phyloP scores from a whole-genome alignment of 345 rosid genomes.

The Rhodomyrtus tomentosa region DNA sequence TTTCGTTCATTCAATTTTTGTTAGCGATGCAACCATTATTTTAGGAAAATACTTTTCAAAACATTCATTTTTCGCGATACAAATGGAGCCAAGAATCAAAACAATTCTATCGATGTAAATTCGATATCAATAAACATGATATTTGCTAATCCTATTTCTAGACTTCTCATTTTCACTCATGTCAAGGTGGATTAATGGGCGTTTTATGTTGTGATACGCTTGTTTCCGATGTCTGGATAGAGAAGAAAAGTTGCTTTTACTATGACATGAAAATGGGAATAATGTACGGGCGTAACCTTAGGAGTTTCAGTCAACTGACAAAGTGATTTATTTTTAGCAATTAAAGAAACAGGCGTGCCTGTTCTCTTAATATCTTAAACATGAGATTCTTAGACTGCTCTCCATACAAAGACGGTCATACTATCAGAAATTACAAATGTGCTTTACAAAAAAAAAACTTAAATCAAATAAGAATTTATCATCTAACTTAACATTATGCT shows the following conservation, averaged over 20 bases:
- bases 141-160: background rate
- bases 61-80: no score
- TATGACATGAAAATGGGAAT: background rate
- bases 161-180: background rate
- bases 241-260: background rate
- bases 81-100: background rate
- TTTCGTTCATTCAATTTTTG: no score
- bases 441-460: background rate
- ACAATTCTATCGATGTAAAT: background rate
- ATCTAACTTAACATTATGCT: background rate
- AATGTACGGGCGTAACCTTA: background rate
- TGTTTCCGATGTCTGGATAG: background rate
- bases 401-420: no score
- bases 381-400: background rate
- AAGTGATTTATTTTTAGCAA: background rate
- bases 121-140: background rate
- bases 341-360: background rate
- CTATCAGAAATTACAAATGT: background rate
- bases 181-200: background rate
- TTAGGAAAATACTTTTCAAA: no score
- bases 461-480: background rate
- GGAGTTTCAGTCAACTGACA: background rate
- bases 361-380: background rate
- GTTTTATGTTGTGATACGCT: background rate
- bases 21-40: no score